Percentiles rank a stretch among this genome's conserved stretches.
Conservation (phyloP, 2,329 filamentous ascomycete genomes). For the Diaporthe sp. region DNA sequence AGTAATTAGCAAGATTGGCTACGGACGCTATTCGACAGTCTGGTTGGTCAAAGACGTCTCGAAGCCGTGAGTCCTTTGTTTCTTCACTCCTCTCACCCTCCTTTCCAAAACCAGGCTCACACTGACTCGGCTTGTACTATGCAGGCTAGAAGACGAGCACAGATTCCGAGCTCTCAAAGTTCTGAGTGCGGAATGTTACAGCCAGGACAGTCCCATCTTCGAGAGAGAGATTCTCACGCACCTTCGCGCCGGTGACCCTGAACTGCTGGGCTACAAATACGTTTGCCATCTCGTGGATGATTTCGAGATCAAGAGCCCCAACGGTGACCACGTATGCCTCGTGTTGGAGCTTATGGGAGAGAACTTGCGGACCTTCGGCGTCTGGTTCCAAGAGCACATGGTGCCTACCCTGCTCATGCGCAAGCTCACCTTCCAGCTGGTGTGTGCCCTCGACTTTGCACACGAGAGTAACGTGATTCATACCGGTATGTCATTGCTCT, state of each 20-base stretch:
- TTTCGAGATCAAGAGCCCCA: constrained; percentile 44
- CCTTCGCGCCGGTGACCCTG: not conserved
- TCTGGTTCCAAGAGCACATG: constrained; percentile 37
- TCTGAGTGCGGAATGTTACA: constrained; percentile 24
- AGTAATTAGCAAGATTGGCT: constrained; percentile 41
- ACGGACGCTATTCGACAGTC: constrained; percentile 25
- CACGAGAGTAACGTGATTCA: constrained; percentile 45
- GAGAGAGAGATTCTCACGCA: constrained; percentile 20
- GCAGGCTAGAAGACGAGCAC: not conserved
- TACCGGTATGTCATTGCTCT: constrained; percentile 35
- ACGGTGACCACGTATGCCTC: constrained; percentile 46
- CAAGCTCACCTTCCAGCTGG: constrained; percentile 44
- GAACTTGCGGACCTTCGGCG: constrained; percentile 40
- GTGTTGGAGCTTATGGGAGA: constrained; percentile 47
- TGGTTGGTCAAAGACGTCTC: constrained; percentile 24
- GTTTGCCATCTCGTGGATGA: constrained; percentile 44
- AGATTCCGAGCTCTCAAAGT: constrained; percentile 22
- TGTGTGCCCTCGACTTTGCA: constrained; percentile 46
- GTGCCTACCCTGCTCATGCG: constrained; percentile 44
- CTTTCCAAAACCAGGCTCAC: not conserved
- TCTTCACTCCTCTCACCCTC: not conserved
- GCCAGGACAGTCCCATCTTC: not conserved
- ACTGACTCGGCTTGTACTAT: not conserved
- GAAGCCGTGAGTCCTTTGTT: not conserved
- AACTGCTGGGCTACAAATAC: constrained; percentile 41